phyloP scores from a whole-genome alignment of 176 grass and related monocot genomes.

The Zea luxurians region DNA sequence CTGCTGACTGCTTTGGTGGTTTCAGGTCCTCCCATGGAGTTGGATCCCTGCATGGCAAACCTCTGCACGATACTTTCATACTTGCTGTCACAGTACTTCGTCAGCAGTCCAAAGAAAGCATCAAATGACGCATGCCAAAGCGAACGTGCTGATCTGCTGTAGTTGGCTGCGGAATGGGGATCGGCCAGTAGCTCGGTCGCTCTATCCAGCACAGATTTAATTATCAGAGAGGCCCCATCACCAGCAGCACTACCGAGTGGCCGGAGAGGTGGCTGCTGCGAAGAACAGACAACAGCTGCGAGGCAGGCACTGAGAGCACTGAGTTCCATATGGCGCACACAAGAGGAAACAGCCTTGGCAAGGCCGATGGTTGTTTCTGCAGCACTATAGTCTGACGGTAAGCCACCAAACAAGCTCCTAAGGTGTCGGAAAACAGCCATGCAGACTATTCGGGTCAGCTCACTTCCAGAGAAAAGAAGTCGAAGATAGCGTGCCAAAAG shows the following conservation, averaged over 20 bases:
- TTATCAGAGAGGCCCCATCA: slow-evolving; percentile 74
- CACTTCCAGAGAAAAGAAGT: slow-evolving; percentile 77
- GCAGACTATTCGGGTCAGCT: slow-evolving; percentile 79
- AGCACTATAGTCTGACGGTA: slow-evolving; percentile 57
- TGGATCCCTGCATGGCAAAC: slow-evolving; percentile 52
- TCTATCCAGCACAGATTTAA: slow-evolving; percentile 84
- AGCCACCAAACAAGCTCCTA: slow-evolving; percentile 80
- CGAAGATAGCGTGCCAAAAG: slow-evolving; percentile 73
- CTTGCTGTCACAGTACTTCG: slow-evolving; percentile 84
- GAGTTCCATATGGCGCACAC: slow-evolving; percentile 75
- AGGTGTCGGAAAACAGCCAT: slow-evolving; percentile 91
- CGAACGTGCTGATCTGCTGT: slow-evolving; percentile 62
- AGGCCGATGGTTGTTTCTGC: slow-evolving; percentile 69
- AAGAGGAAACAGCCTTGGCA: slow-evolving; percentile 70
- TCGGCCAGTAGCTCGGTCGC: slow-evolving; percentile 74
- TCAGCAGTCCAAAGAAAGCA: slow-evolving; percentile 86
- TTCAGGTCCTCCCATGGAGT: slow-evolving; percentile 53
- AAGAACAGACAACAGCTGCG: slow-evolving; percentile 87
- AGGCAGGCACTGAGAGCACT: slow-evolving; percentile 88
- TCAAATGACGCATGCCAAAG: slow-evolving; percentile 98
- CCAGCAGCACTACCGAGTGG: slow-evolving; percentile 82
- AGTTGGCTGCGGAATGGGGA: slow-evolving; percentile 66
- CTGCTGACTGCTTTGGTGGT: slow-evolving; percentile 67
- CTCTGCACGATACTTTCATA: slow-evolving; percentile 88
- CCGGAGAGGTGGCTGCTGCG: slow-evolving; percentile 83